phyloP scores from a whole-genome alignment of 768 basidiomycete species.

The Mycena olivaceomarginata region DNA sequence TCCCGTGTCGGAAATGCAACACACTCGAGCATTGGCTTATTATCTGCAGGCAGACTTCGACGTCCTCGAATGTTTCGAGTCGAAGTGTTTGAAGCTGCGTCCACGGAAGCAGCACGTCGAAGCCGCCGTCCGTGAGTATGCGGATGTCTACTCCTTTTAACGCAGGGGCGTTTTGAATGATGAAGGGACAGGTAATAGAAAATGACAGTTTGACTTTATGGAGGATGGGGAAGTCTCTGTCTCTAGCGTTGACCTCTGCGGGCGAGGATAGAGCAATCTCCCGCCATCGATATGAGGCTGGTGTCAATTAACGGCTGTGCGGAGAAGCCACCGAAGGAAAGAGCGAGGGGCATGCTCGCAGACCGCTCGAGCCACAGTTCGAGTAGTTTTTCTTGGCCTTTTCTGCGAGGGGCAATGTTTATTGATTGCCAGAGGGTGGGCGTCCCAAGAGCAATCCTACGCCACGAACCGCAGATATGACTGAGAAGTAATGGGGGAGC shows the following conservation, averaged over 20 bases:
- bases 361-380: conserved; percentile 16
- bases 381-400: not conserved
- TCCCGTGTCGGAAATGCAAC: not conserved
- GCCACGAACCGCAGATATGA: conserved; percentile 9
- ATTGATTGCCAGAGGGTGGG: conserved; percentile 12
- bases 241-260: not conserved
- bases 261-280: not conserved
- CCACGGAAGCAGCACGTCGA: conserved; percentile 12
- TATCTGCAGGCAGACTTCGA: not conserved
- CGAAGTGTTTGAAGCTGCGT: conserved; percentile 4
- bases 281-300: conserved; percentile 13
- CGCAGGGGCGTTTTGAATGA: conserved; percentile 1
- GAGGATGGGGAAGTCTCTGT: conserved; percentile 3
- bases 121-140: too few species aligned
- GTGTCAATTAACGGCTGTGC: not conserved
- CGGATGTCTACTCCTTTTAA: conserved; percentile 6
- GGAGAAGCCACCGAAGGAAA: not conserved
- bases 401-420: too few species aligned
- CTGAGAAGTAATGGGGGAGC: conserved; percentile 14
- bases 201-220: not conserved
- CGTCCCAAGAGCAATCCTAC: not conserved
- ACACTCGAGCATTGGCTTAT: conserved; percentile 2
- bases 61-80: not conserved
- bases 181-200: too few species aligned
- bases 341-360: not conserved